Evolutionary conservation across 371 early-diverging fungal species (phyloP), one percentile per base, ranked within the genome.

Genomic region (Dinochytrium kinnereticum): DNA sequence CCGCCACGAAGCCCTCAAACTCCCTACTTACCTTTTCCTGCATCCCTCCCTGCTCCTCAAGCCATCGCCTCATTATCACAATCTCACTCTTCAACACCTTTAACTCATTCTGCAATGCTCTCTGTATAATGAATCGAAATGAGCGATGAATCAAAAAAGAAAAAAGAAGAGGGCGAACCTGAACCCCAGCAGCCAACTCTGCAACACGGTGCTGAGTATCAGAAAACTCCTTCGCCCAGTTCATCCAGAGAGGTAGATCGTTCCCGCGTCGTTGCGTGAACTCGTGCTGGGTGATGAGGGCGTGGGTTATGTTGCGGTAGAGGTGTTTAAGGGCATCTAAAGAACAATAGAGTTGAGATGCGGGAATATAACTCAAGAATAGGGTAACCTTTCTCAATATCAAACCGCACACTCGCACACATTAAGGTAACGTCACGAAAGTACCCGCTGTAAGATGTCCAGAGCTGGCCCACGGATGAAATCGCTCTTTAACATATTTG

Each of bases 371-470:
- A 13, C 59, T 24, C 21, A n/a, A n/a, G n/a, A n/a, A n/a, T n/a
- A n/a, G n/a, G n/a, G 26, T 31, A 19, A 66, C 66, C 66, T 40
- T 49, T 66, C 30, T 66, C 66, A 2, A 39, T 26, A 24, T 37
- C 44, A 2, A 40, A 49, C 19, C 66, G 37, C 2, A 66, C 66
- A 21, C 36, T 17, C 5, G n/a, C 5, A 37, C 66, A 66, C 66
- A 66, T 66, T 13, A 49, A 17, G 19, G 49, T 66, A 3, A 66
- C 66, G 49, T 66, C 66, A 15, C 66, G 39, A 49, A 66, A 66
- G 30, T 66, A 66, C 3, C 66, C 66, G 66, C 66, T 66, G 44
- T 66, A 66, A 2, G 66, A 39, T 26, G 66, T 66, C 66, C 66
- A 66, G 2, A 66, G 37, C 28, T 66, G 66, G 44, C 26, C 26